Conservation (phyloP, 768 basidiomycete species). For the Mrakia gelida region DNA sequence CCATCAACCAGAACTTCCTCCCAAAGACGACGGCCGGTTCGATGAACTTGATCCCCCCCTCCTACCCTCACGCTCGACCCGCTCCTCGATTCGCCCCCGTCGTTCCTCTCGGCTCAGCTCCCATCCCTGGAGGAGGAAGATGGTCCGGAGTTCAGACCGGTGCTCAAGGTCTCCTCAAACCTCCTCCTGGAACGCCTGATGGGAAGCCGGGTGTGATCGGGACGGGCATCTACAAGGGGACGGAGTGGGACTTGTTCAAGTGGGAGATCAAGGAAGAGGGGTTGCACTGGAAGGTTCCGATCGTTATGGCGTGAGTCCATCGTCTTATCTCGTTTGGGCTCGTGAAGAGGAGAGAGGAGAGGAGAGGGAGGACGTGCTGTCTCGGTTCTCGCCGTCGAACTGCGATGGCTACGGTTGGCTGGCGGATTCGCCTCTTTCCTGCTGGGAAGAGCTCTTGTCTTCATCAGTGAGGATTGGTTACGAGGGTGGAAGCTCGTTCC, state of each 20-base stretch:
- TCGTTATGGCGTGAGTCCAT: background rate
- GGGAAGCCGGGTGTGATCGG: conserved; percentile 6
- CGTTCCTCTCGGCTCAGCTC: conserved; percentile 1
- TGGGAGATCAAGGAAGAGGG: background rate
- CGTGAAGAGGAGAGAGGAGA: background rate
- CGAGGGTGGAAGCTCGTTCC: too few relatives aligned
- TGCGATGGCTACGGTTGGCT: background rate
- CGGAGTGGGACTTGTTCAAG: background rate
- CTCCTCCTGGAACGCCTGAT: background rate
- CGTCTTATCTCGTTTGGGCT: background rate
- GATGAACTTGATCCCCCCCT: too few relatives aligned
- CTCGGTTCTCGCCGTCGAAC: background rate
- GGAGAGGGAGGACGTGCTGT: background rate
- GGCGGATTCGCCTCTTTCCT: background rate
- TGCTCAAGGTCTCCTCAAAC: background rate
- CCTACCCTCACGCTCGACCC: conserved; percentile 3
- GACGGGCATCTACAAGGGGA: background rate
- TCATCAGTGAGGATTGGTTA: too few relatives aligned
- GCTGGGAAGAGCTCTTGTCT: background rate
- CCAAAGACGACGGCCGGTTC: background rate
- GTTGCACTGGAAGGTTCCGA: background rate
- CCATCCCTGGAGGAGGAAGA: conserved; percentile 6
- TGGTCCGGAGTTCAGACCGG: conserved; percentile 3
- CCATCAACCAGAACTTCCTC: background rate
- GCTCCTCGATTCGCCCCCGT: conserved; percentile 1